phyloP scores from a whole-genome alignment of 768 basidiomycete genomes.

The Phaffia australis region DNA sequence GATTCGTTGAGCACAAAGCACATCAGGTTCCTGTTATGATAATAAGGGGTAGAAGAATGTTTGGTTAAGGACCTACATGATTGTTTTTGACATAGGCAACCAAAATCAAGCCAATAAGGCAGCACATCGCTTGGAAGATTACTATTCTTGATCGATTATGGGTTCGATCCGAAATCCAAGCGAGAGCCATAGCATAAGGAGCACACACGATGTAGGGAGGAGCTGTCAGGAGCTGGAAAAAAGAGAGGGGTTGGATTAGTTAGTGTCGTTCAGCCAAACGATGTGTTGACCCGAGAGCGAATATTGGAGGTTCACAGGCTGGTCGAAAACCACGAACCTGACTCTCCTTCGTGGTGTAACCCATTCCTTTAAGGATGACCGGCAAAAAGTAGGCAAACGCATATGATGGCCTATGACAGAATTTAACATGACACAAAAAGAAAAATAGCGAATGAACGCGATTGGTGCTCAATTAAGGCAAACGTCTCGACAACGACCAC shows the following conservation, averaged over 20 bases:
- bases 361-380: slow-evolving; percentile 10
- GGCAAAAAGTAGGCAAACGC: slow-evolving; percentile 11
- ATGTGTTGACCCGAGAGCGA: too few species aligned
- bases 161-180: slow-evolving; percentile 38
- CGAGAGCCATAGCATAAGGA: slow-evolving; percentile 47
- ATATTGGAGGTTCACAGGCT: too few species aligned
- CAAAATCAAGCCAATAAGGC: slow-evolving; percentile 48
- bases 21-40: background rate
- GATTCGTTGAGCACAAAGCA: background rate
- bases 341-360: too few species aligned
- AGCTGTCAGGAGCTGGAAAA: slow-evolving; percentile 9
- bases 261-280: too few species aligned
- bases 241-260: slow-evolving; percentile 43
- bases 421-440: background rate
- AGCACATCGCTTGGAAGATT: slow-evolving; percentile 41
- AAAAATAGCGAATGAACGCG: background rate
- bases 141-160: slow-evolving; percentile 47
- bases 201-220: slow-evolving; percentile 46
- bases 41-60: background rate
- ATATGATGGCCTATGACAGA: slow-evolving; percentile 7
- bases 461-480: too few species aligned
- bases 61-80: too few species aligned
- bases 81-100: background rate
- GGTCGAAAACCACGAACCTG: too few species aligned
- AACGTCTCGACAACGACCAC: too few species aligned